Evolutionary conservation across 1,284 basidiomycete genomes (phyloP).

Genomic region (Rhodotorula sp.): DNA sequence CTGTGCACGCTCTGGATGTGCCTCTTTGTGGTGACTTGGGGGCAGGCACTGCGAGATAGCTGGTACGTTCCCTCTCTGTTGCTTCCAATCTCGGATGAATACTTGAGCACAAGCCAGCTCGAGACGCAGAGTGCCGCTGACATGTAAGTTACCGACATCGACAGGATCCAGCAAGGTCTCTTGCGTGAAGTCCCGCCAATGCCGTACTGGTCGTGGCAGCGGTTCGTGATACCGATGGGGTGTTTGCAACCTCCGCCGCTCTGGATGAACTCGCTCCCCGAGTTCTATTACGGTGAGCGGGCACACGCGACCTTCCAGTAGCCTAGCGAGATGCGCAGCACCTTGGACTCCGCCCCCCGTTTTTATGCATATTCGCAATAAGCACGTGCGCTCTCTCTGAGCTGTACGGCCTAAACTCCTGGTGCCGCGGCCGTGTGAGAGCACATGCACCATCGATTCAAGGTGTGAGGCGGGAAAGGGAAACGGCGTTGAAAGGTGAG

Average conservation of each 20-base stretch:
- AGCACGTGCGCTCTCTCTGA: too few relatives aligned
- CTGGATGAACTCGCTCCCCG: conserved; percentile 16
- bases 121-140: background rate
- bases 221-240: conserved; percentile 21
- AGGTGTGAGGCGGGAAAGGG: too few relatives aligned
- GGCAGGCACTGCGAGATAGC: conserved; percentile 1
- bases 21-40: background rate
- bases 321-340: too few relatives aligned
- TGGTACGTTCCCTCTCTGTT: conserved; percentile 14
- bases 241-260: conserved; percentile 28
- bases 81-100: background rate
- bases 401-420: too few relatives aligned
- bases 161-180: conserved; percentile 25
- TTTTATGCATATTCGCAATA: too few relatives aligned
- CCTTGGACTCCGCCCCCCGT: too few relatives aligned
- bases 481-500: too few relatives aligned
- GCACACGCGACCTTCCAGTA: background rate
- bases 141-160: too few relatives aligned
- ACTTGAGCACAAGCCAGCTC: background rate
- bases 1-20: conserved; percentile 33
- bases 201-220: conserved; percentile 24
- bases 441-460: too few relatives aligned
- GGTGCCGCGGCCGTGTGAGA: too few relatives aligned
- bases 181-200: conserved; percentile 29
- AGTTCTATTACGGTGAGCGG: background rate